Base-by-base conservation (phyloP, 2,329 filamentous ascomycete genomes). In the Aureobasidium pullulans region DNA sequence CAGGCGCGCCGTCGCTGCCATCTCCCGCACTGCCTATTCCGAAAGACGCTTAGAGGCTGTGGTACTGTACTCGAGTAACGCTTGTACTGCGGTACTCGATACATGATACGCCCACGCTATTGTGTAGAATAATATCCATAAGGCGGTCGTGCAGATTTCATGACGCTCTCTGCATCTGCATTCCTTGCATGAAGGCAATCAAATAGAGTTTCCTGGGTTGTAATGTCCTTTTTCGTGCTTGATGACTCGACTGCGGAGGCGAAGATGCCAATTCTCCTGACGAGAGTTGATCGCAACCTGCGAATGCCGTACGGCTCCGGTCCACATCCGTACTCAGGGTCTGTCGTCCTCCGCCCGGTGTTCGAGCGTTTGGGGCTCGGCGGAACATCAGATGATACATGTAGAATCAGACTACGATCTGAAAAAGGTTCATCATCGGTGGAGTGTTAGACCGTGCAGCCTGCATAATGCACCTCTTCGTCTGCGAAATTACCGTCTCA, bases 11-110 rank as follows among this genome's bases (percentile, higher is more conserved):
- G 53, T 57, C 53, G 15, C 42, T 57, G 34, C 53, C 43, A 57
- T 40, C 43, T 57, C 53, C 53, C 53, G 53, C 53, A 34, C 11
- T 11, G 52, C 52, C 52, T 56, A 56, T 56, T 46, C 40, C 52
- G 1, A 56, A 56, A 56, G 31, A 32, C 52, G 52, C 52, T 16
- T 56, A 56, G 52, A 44, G 52, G 52, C 29, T 19, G 40, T 36
- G 39, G 52, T 56, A 56, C 52, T 56, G 52, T 56, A 23, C 23
- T 23, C 23, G 23, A 23, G 23, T 23, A 56, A 40, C 52, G 36
- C 39, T 54, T 56, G 52, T 44, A 56, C 40, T 37, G 19, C 32
- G 23, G 19, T 44, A 44, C 40, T 44, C 23, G 40, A 56, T 46
- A 36, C 52, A 29, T 56, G 23, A 23, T 23, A 23, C 23, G 23